Evolutionary conservation across 208 protist species (phyloP), one percentile per base, ranked within the genome.

Genomic region (Trypanosoma grayi): DNA sequence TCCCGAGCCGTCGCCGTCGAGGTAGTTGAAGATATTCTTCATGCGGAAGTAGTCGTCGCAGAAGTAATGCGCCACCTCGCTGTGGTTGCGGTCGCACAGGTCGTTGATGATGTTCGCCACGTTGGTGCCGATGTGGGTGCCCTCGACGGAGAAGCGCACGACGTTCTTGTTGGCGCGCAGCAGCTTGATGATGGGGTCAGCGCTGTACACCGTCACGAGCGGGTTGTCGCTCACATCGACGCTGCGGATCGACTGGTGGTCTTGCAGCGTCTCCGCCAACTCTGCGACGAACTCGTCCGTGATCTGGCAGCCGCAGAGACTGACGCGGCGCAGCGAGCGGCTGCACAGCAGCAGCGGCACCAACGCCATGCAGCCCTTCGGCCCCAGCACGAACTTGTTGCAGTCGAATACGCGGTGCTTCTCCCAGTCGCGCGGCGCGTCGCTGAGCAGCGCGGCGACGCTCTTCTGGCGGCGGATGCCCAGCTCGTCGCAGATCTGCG

Each of bases 11-110:
- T 85, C 73, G 2, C 71, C 82, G 52, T 93, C 86, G 62, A 90
- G 72, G 57, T 87, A 88, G 46, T 81, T 81, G 66, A 93, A 93
- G 37, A 88, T 48, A 54, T 93, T 71, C 62, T 87, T 87, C 83
- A 93, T 87, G 53, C 76, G 69, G 63, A 93, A 93, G 67, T 87
- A 93, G 60, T 81, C 72, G 57, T 93, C 83, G 36, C 79, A 60
- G 64, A 83, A 93, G 78, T 93, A 93, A 60, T 75, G 75, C 51
- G 66, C 44, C n/a, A 93, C 80, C 22, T 61, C 61, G 18, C 71
- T 39, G 41, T 76, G 46, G 61, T 93, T 90, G 20, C 52, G 45
- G 57, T 77, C 67, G 50, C 86, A 81, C 4, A 87, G 68, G 11
- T 64, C 48, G 43, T 71, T 65, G 55, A 93, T 90, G 61, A 90